Conservation (phyloP, 148 eudicot genomes). For the Nyssa sinensis region DNA sequence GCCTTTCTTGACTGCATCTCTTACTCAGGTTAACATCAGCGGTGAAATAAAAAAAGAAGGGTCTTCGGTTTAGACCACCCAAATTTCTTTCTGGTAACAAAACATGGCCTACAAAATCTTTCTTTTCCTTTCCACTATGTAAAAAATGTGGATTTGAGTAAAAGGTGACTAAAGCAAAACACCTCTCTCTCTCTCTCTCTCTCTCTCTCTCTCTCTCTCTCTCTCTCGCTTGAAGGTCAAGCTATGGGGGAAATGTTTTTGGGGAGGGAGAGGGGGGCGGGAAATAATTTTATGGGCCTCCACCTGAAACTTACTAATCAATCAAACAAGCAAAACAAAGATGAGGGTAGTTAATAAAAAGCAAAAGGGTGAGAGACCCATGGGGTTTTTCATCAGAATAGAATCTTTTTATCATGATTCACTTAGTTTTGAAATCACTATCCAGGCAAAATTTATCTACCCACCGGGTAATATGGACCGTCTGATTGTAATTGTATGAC, state of each 20-base stretch:
- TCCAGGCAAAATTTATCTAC: too few relatives aligned
- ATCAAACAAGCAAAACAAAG: background rate
- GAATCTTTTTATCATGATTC: background rate
- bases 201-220: constrained; percentile 11
- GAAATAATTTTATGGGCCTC: background rate
- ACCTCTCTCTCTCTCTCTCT: background rate
- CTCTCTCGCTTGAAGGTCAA: constrained; percentile 7
- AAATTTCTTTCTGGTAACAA: constrained; percentile 9
- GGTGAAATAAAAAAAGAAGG: too few relatives aligned
- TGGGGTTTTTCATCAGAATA: background rate
- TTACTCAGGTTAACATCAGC: too few relatives aligned
- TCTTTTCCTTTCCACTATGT: background rate
- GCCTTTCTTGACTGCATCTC: background rate
- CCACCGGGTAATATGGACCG: too few relatives aligned
- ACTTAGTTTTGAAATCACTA: too few relatives aligned
- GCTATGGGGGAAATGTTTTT: background rate
- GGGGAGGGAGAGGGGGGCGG: background rate
- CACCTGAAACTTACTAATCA: constrained; percentile 5
- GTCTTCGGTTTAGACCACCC: background rate
- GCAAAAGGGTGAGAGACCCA: background rate
- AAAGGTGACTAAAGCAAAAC: background rate
- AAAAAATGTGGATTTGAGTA: constrained; percentile 12
- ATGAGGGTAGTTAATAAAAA: background rate
- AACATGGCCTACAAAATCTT: constrained; percentile 10
- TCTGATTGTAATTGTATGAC: too few relatives aligned